Evolutionary conservation across 768 basidiomycete species (phyloP), one percentile per base, ranked within the genome.

Genomic region (Amanita rubescens): DNA sequence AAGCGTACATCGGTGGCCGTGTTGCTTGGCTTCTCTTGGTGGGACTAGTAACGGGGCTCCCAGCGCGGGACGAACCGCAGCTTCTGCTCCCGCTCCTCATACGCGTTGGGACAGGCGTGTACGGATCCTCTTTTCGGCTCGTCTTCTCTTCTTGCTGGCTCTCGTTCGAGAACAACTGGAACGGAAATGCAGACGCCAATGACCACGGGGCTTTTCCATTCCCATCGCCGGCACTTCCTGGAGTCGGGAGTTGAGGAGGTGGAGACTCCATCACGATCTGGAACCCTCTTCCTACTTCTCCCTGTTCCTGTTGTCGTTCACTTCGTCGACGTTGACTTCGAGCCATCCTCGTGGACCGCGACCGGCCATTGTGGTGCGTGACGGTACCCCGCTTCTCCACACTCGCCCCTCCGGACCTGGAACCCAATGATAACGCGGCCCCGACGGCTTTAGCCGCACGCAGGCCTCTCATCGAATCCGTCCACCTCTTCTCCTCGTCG

Each of bases 401-500:
- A n/a, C n/a, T n/a, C n/a, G n/a, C n/a, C n/a, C n/a, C n/a, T n/a
- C n/a, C n/a, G n/a, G n/a, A n/a, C n/a, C n/a, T n/a, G n/a, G n/a
- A n/a, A n/a, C n/a, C n/a, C n/a, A n/a, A n/a, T n/a, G n/a, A n/a
- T n/a, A n/a, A n/a, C 17, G 12, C 38, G 35, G 39, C 38, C 56
- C 20, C 37, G 10, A 51, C 54, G 53, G 55, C 44, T 51, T 57
- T 51, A 33, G 61, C 60, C 3, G 58, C 58, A 19, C 59, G 58
- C 8, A 55, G 57, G 14, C 64, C 62, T 33, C 70, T 61, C 4
- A 69, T 64, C 5, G 65, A 68, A 44, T 70, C 63, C 49, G 68
- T 64, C 59, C 65, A 66, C 19, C 59, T 60, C 15, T 63, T 66
- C 58, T 69, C 70, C 58, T 65, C 57, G 65, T 68, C 58, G n/a